Conservation (phyloP, 208 protist genomes). For the Trypanosoma rangeli region DNA sequence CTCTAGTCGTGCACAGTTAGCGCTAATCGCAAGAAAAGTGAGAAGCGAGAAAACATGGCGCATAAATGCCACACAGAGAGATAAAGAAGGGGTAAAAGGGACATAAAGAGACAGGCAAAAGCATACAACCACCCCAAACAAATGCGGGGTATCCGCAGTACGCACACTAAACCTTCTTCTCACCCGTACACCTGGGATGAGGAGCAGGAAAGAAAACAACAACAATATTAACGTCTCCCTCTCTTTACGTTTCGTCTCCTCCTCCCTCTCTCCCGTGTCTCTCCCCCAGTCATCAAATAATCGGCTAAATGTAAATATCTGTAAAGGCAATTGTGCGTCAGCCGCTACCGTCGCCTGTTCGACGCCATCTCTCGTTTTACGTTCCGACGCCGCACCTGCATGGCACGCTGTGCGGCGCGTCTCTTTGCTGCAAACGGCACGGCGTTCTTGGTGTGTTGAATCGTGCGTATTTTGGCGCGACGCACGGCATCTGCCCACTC, state of each 20-base stretch:
- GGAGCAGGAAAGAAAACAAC: no score
- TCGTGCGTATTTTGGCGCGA: slow-evolving; percentile 54
- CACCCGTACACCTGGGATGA: no score
- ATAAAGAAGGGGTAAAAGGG: slow-evolving; percentile 14
- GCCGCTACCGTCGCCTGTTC: slow-evolving; percentile 51
- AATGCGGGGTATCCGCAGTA: no score
- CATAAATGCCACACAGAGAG: neutral
- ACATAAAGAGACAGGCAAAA: neutral
- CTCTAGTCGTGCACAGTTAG: no score
- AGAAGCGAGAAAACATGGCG: no score
- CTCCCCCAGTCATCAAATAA: no score
- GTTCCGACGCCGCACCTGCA: slow-evolving; percentile 44
- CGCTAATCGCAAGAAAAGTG: no score
- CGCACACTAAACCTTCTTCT: no score
- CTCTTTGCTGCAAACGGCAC: slow-evolving; percentile 70
- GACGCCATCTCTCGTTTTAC: slow-evolving; percentile 53
- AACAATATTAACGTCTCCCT: no score
- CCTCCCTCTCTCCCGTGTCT: no score
- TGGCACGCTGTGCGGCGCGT: slow-evolving; percentile 36
- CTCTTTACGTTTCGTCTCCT: no score
- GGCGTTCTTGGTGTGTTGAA: slow-evolving; percentile 72
- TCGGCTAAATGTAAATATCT: neutral
- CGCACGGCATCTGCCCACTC: slow-evolving; percentile 82
- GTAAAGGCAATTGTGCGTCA: neutral
- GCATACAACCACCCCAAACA: neutral